Evolutionary conservation across 805 yeast species (phyloP), one percentile per base, ranked within the genome.

Genomic region (Sugiyamaella valdiviana): DNA sequence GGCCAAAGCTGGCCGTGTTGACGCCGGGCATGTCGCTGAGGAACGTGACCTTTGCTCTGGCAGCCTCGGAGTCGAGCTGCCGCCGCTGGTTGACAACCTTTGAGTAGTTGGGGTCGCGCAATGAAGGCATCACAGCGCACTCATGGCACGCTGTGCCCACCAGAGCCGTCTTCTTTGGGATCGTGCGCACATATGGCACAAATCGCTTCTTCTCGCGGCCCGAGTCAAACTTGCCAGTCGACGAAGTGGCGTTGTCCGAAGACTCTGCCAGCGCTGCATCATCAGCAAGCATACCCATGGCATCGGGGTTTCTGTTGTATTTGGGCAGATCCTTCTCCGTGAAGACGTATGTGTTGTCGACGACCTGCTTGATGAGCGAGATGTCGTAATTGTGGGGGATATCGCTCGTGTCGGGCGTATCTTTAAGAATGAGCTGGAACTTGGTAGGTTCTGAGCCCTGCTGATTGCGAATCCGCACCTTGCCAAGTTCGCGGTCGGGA

Each of bases 61-160:
- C 72, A n/a, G 60, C 60, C n/a, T 60, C 61, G 23, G 56, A 52
- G 40, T 64, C 63, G 55, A 67, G 57, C 72, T 72, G 56, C 65
- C 77, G 70, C 55, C 85, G 74, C 61, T 74, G 71, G 60, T 78
- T 73, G 56, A 80, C 75, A 59, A 82, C 79, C 64, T 83, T 74
- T 42, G 71, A 66, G 64, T 89, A 88, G 62, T 83, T 83, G 23
- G 78, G 74, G 60, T 88, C 95, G 39, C 72, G 69, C 59, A 80
- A 77, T 3, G 88, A 78, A 10, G 98, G 97, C 45, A 84, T 78
- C 17, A 87, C 82, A 58, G 84, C 86, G 65, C 97, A 90, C 63
- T 93, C 99, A 63, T 93, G 97, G 49, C 83, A 85, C 23, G 91
- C 82, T 35, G 89, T 86, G 36, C 99, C 99, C 10, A 80, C 76